Base-by-base conservation (phyloP, 1,284 basidiomycete genomes). In the Trametes pubescens region DNA sequence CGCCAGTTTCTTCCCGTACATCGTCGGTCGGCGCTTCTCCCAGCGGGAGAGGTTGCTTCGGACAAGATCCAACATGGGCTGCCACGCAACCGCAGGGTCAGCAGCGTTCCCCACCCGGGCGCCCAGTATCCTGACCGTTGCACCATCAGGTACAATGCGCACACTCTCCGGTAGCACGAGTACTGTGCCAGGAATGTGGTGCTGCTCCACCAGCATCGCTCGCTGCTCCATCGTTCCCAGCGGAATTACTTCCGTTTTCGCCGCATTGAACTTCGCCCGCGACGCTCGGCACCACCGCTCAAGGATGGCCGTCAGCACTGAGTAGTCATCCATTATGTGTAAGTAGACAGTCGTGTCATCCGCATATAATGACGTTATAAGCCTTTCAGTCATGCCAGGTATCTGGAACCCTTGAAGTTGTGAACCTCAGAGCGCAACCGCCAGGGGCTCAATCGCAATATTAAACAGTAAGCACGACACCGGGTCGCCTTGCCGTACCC, bases 391-490 rank as follows among this genome's bases (percentile, higher is more conserved):
- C 35, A 43, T 13, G 38, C 49, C 29, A 4, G 70, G 62, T 22
- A 74, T 73, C 14, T 67, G 46, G 14, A 75, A 68, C 1, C 78
- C 78, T 59, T 71, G 32, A n/a, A 80, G 70, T 3, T 66, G 29
- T 0, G 77, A 77, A 1, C 69, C 61, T 32, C 77, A 21, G 1
- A 79, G 59, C 22, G 58, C 61, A 21, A n/a, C 38, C n/a, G 75
- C 75, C 24, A 78, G 68, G 0, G 77, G 72, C 65, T 78, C 75
- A 7, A 79, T 78, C 35, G 74, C 75, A 0, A 78, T n/a, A 57
- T 80, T 61, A 29, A 79, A 81, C 0, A 82, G 71, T 0, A 81
- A 68, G 66, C 78, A 81, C 0, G 78, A 81, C 24, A 65, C 5
- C 16, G 40, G 21, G n/a, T 57, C 40, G 37, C 52, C 48, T 32